Percentiles rank a stretch among this genome's conserved stretches.
These are phyloP conservation scores for Colletotrichum melonis DNA, from an alignment of 2,329 filamentous ascomycete genomes.

Conservation along the genomic window DNA sequence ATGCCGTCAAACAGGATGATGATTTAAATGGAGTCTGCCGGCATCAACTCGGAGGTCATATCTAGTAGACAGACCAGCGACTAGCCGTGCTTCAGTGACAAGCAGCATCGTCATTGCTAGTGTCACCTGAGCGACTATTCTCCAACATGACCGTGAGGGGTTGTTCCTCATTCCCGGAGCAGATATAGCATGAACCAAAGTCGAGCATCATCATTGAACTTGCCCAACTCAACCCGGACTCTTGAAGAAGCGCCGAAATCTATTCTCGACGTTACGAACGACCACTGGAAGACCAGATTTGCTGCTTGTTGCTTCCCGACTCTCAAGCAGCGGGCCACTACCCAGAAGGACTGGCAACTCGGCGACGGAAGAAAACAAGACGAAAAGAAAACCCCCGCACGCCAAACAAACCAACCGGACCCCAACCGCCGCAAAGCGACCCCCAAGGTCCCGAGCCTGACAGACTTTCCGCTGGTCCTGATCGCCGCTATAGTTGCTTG, in stretches of 20 bases:
- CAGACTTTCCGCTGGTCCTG: constrained; percentile 29
- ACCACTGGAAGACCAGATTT: too few relatives aligned
- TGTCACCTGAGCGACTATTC: neutral
- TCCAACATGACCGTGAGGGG: neutral
- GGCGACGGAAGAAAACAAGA: constrained; percentile 10
- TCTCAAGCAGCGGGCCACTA: neutral
- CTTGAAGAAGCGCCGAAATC: neutral
- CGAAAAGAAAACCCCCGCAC: constrained; percentile 13
- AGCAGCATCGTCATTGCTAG: constrained; percentile 5
- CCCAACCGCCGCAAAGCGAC: neutral
- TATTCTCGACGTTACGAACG: too few relatives aligned
- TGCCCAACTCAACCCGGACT: neutral
- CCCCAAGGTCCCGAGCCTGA: neutral
- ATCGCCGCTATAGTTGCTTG: constrained; percentile 8
- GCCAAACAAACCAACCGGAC: neutral
- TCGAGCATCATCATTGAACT: neutral
- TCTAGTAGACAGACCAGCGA: neutral
- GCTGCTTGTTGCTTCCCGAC: neutral
- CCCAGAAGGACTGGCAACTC: neutral
- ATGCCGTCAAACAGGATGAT: neutral
- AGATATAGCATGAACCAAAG: neutral
- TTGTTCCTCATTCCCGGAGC: neutral
- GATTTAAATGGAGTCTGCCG: neutral
- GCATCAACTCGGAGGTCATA: neutral
- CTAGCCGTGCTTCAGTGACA: neutral